Evolutionary conservation across 768 basidiomycete species (phyloP).

Genomic region (Tylopilus rubrobrunneus): DNA sequence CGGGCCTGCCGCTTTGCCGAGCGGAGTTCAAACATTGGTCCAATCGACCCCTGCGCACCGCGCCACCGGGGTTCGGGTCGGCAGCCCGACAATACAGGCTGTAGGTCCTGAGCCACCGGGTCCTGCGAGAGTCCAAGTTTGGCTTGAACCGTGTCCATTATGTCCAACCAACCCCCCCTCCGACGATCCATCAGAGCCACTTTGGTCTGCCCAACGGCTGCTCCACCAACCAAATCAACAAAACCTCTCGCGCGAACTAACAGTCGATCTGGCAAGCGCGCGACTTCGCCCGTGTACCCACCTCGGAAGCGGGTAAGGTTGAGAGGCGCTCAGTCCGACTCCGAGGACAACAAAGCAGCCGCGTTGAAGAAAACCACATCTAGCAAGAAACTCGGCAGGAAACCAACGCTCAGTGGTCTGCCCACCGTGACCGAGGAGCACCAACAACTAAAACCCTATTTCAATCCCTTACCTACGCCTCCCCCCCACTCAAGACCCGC

Average conservation of each 20-base stretch:
- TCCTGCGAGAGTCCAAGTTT: neutral
- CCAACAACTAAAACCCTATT: conserved; percentile 50
- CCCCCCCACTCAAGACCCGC: conserved; percentile 58
- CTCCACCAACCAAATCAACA: conserved; percentile 32
- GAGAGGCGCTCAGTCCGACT: conserved; percentile 35
- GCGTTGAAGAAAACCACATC: conserved; percentile 26
- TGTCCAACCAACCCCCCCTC: conserved; percentile 35
- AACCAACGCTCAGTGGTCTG: conserved; percentile 30
- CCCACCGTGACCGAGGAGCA: conserved; percentile 30
- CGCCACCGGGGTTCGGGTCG: too few relatives aligned
- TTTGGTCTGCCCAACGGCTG: conserved; percentile 39
- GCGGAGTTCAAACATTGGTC: too few relatives aligned
- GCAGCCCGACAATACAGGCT: too few relatives aligned
- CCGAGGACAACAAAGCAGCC: conserved; percentile 30
- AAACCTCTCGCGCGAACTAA: conserved; percentile 24
- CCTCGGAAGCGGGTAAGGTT: conserved; percentile 46
- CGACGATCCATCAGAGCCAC: conserved; percentile 53
- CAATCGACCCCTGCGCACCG: too few relatives aligned
- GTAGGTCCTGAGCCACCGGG: neutral
- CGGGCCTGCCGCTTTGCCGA: too few relatives aligned
- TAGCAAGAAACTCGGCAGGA: conserved; percentile 26
- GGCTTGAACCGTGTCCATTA: conserved; percentile 7
- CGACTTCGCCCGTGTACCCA: conserved; percentile 44
- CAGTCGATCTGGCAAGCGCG: conserved; percentile 42
- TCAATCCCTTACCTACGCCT: conserved; percentile 62